Evolutionary conservation across 495 filamentous ascomycete species (phyloP).

Genomic region (Daldinia decipiens): DNA sequence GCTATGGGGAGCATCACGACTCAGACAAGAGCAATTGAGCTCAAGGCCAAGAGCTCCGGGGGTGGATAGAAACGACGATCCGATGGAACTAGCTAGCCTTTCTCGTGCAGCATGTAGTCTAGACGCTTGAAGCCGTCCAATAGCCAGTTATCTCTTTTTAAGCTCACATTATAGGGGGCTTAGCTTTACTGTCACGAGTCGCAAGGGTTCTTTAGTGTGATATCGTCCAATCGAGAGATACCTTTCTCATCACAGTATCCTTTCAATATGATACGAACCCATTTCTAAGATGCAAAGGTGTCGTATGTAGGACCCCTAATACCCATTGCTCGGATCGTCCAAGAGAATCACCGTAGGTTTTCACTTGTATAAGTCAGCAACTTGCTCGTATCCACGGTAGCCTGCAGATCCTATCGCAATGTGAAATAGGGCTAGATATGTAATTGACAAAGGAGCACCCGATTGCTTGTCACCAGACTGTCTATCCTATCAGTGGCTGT

Average conservation of each 20-base stretch:
- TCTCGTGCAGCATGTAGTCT: constrained; percentile 1
- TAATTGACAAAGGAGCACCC: constrained; percentile 14
- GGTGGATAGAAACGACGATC: constrained; percentile 9
- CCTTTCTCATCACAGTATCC: constrained; percentile 18
- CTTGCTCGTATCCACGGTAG: constrained; percentile 6
- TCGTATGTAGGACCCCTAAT: constrained; percentile 13
- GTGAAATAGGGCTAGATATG: constrained; percentile 28
- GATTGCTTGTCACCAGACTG: constrained; percentile 21
- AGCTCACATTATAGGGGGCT: neutral
- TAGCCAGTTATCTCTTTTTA: neutral
- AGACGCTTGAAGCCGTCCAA: constrained; percentile 12
- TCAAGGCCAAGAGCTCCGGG: no score
- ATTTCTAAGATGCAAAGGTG: constrained; percentile 19
- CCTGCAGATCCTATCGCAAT: constrained; percentile 20
- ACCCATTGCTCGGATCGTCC: constrained; percentile 6
- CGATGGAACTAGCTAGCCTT: constrained; percentile 10
- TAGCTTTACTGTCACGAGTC: constrained; percentile 26
- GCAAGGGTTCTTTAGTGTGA: constrained; percentile 9
- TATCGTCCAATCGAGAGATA: constrained; percentile 1
- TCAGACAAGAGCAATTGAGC: constrained; percentile 19
- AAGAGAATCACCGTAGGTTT: neutral
- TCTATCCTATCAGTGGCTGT: constrained; percentile 21
- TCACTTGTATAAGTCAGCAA: neutral
- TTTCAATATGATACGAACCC: neutral
- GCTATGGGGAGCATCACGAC: constrained; percentile 30